Percentiles rank a stretch among this genome's conserved stretches.
These are phyloP conservation scores for Corniculantispora saksenae DNA, from an alignment of 2,329 filamentous ascomycete species.

Conservation along the genomic window DNA sequence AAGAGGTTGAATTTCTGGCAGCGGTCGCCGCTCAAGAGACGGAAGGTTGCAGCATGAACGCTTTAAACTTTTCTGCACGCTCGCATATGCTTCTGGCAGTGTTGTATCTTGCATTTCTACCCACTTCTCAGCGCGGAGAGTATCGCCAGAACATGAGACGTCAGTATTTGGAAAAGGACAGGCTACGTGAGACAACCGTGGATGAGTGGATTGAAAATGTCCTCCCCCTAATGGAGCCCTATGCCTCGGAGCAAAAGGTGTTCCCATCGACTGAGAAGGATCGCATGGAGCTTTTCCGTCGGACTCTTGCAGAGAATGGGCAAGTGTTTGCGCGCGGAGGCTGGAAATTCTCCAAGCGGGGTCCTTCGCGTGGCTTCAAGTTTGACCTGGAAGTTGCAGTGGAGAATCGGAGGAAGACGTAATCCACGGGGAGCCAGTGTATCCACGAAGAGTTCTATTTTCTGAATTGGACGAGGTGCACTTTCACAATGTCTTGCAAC, in stretches of 20 bases:
- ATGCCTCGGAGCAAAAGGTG: not conserved
- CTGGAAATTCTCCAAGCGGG: not conserved
- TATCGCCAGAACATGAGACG: not conserved
- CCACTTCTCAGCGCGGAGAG: not conserved
- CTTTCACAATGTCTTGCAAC: too few relatives aligned
- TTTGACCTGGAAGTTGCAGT: slow-evolving; percentile 1
- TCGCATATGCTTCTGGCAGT: slow-evolving; percentile 24
- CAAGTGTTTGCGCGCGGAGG: slow-evolving; percentile 11
- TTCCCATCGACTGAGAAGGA: not conserved
- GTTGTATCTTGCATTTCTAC: slow-evolving; percentile 17
- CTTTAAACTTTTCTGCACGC: slow-evolving; percentile 21
- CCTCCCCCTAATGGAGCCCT: slow-evolving; percentile 1
- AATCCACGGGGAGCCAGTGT: not conserved
- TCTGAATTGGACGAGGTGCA: too few relatives aligned
- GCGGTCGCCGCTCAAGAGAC: slow-evolving; percentile 22
- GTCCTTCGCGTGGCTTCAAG: slow-evolving; percentile 1
- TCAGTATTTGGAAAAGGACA: not conserved
- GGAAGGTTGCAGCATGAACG: slow-evolving; percentile 7
- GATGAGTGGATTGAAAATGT: slow-evolving; percentile 7
- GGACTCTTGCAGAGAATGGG: slow-evolving; percentile 3
- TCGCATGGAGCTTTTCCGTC: not conserved
- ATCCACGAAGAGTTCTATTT: not conserved
- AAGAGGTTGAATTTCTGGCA: slow-evolving; percentile 24
- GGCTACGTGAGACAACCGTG: not conserved
- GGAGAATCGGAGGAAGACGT: not conserved